These are phyloP conservation scores for Termitomyces sp. DNA, from an alignment of 768 basidiomycete genomes.

Conservation along the genomic window DNA sequence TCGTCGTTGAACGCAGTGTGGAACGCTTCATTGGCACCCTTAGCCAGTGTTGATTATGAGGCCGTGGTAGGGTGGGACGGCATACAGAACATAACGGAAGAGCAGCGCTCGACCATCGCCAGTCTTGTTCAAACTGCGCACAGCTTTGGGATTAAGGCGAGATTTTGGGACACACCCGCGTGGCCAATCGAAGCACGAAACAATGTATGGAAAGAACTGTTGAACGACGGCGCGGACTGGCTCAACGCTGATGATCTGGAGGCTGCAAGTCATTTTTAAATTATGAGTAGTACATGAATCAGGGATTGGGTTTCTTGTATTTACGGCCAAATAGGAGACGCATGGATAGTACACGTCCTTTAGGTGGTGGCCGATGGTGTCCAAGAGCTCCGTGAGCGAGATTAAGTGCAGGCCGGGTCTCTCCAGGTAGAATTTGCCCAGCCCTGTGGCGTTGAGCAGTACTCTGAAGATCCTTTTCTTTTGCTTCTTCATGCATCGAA, in stretches of 20 bases:
- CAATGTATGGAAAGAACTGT: conserved; percentile 37
- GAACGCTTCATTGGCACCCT: conserved; percentile 36
- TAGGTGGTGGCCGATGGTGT: conserved; percentile 18
- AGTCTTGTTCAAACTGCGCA: conserved; percentile 40
- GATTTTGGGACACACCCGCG: conserved; percentile 50
- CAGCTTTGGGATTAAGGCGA: conserved; percentile 34
- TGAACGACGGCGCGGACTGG: conserved; percentile 43
- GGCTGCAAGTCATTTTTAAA: conserved; percentile 31
- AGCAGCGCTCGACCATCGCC: conserved; percentile 32
- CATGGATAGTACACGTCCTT: conserved; percentile 21
- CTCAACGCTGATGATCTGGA: conserved; percentile 47
- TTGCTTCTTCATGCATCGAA: conserved; percentile 38
- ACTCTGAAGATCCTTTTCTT: conserved; percentile 25
- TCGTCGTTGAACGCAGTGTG: conserved; percentile 28
- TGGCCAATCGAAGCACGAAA: conserved; percentile 40
- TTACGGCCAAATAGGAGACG: conserved; percentile 27
- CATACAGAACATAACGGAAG: conserved; percentile 34
- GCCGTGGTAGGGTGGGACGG: conserved; percentile 43
- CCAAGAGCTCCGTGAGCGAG: conserved; percentile 51
- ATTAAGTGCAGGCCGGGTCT: conserved; percentile 47
- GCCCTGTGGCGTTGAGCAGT: conserved; percentile 33
- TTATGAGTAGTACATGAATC: conserved; percentile 5
- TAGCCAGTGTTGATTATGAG: conserved; percentile 47
- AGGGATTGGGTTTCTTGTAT: conserved; percentile 19
- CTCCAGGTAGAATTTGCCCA: conserved; percentile 55